Conservation (phyloP, 1,139 yeast genomes). For the Lodderomyces metapsilosis region DNA sequence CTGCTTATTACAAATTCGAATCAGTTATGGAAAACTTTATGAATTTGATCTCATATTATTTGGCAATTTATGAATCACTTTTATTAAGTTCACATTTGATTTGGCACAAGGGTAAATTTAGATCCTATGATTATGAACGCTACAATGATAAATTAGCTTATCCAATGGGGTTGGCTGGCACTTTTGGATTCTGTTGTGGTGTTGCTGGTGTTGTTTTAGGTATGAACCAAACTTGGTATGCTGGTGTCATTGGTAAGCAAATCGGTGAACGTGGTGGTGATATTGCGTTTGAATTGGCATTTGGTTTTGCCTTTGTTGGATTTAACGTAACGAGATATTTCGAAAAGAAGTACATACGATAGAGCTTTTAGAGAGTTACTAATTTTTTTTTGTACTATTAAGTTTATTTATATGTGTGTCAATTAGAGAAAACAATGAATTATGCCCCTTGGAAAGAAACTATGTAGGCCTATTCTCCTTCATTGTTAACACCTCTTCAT, state of each 20-base stretch:
- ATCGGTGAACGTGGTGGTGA: conserved; percentile 80
- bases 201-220: conserved; percentile 84
- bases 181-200: conserved; percentile 77
- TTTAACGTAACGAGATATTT: conserved; percentile 63
- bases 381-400: not conserved
- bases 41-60: conserved; percentile 88
- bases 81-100: conserved; percentile 75
- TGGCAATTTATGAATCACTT: conserved; percentile 79
- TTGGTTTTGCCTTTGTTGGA: conserved; percentile 65
- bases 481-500: too few relatives aligned
- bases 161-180: conserved; percentile 78
- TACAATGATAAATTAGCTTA: conserved; percentile 55
- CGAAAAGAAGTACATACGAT: conserved; percentile 65
- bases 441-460: too few relatives aligned
- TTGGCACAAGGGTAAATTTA: conserved; percentile 59
- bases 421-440: too few relatives aligned
- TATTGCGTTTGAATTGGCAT: conserved; percentile 80
- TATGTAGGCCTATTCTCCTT: too few relatives aligned
- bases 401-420: too few relatives aligned
- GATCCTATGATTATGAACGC: conserved; percentile 60
- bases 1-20: conserved; percentile 75
- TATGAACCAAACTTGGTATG: conserved; percentile 83
- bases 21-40: conserved; percentile 78
- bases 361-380: not conserved
- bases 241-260: conserved; percentile 60